Base-by-base conservation (phyloP, 2,329 filamentous ascomycete species). In the Aspergillus spinulosporus region DNA sequence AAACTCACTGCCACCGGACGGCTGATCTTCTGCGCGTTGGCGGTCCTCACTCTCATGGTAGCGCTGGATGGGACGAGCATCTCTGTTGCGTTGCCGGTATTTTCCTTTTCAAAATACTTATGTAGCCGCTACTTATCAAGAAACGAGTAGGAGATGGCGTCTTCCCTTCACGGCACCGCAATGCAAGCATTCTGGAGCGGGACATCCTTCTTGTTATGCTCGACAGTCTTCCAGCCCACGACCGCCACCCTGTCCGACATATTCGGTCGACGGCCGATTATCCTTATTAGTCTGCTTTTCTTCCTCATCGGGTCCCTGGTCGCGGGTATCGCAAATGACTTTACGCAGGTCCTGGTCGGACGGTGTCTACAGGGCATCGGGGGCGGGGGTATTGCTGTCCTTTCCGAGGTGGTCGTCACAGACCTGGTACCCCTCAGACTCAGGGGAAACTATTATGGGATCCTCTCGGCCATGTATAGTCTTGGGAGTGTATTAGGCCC, bases 121-220 rank as follows among this genome's bases (percentile, higher is more conserved):
- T 5, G 12, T 9, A 6, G 40, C 12, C 11, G 1, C 36, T 21
- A 36, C 12, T 34, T n/a, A 37, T 21, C 32, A 52, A 26, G 31
- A 8, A 47, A 14, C 50, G 4, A 3, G n/a, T 31, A 76, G 68
- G 78, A 77, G 40, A 82, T 85, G 56, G 78, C 81, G n/a, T 61
- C 69, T 5, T 78, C 78, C 15, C 74, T 86, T 4, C 62, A 75
- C 29, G 82, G 82, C 44, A 78, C 76, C 0, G 82, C 81, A 2
- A 80, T 85, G 32, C 78, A 89, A 70, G 84, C 85, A 0, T 89
- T 89, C 69, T 89, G 86, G 87, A 81, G 83, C n/a, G 87, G 86
- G 1, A 88, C 86, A 3, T 83, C 83, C 14, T 90, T 88, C 65
- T 76, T 89, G 3, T 76, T 90, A 1, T 82, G 84, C 6, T 84